phyloP scores from a whole-genome alignment of 208 protist genomes.

The Leishmania tropica region DNA sequence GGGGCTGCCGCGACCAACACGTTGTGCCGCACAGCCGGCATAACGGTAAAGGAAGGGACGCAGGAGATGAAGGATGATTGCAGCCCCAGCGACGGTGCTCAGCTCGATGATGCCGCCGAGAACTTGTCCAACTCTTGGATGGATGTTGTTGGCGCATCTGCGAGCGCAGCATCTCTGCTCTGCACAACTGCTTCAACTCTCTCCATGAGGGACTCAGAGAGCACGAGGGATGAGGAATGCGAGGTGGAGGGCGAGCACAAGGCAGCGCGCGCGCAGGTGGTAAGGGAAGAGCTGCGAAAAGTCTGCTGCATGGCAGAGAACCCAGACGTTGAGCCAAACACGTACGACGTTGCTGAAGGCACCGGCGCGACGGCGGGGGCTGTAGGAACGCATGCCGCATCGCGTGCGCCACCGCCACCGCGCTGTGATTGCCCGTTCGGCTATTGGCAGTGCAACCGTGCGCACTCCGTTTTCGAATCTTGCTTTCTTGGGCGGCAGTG shows the following conservation, averaged over 20 bases:
- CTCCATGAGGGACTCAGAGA: constrained; percentile 1
- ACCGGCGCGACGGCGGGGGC: neutral
- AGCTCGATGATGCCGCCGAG: neutral
- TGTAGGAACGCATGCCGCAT: neutral
- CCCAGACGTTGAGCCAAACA: constrained; percentile 10
- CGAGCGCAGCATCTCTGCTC: neutral
- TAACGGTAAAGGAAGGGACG: neutral
- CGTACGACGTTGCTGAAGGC: neutral
- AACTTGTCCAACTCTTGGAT: neutral
- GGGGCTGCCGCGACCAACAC: neutral
- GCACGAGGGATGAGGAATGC: neutral
- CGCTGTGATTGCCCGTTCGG: constrained; percentile 45
- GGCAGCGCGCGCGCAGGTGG: neutral
- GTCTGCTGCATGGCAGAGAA: neutral
- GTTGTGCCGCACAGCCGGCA: neutral
- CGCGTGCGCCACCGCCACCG: neutral
- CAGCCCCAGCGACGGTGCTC: neutral
- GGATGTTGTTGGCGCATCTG: neutral
- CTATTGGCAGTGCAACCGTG: constrained; percentile 56
- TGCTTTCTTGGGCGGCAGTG: constrained; percentile 61
- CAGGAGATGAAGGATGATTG: neutral
- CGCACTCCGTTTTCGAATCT: constrained; percentile 67
- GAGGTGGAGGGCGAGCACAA: neutral
- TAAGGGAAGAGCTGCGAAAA: neutral
- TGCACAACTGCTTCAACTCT: neutral